Conservation (phyloP, 2,329 filamentous ascomycete genomes). For the Colletotrichum sp. region DNA sequence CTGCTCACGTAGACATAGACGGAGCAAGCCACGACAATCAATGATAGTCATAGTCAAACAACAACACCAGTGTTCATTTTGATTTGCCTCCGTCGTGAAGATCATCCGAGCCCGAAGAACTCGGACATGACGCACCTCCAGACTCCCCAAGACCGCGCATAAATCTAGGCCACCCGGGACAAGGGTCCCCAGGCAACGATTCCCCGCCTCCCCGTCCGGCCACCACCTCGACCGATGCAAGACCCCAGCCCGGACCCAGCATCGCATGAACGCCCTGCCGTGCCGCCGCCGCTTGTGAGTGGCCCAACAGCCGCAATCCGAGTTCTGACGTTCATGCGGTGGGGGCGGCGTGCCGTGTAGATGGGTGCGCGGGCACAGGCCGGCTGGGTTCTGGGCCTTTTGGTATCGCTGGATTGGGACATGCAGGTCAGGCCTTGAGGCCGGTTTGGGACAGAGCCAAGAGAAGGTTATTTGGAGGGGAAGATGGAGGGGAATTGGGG, state of each 20-base stretch:
- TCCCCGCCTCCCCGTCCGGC: not conserved
- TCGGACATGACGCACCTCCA: not conserved
- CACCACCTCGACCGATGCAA: not conserved
- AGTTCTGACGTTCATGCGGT: not conserved
- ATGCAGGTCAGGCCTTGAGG: not conserved
- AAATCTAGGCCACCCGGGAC: not conserved
- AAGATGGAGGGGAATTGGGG: not conserved
- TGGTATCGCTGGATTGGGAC: not conserved
- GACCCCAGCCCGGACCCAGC: not conserved
- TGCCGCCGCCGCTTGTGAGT: not conserved
- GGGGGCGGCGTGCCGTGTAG: not conserved
- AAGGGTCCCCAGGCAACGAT: not conserved
- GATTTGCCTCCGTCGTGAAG: not conserved
- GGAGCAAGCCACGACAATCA: not conserved
- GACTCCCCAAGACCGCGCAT: not conserved
- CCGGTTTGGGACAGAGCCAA: not conserved
- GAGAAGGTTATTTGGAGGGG: not conserved
- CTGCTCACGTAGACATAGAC: constrained; percentile 1
- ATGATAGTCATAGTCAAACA: not conserved
- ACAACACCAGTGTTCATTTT: not conserved
- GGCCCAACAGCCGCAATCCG: not conserved
- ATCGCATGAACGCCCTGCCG: not conserved
- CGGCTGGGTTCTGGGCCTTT: not conserved
- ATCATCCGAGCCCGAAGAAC: not conserved
- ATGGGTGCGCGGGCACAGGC: not conserved